These are phyloP conservation scores for Xylaria sp. DNA, from an alignment of 495 filamentous ascomycete species.

Conservation along the genomic window DNA sequence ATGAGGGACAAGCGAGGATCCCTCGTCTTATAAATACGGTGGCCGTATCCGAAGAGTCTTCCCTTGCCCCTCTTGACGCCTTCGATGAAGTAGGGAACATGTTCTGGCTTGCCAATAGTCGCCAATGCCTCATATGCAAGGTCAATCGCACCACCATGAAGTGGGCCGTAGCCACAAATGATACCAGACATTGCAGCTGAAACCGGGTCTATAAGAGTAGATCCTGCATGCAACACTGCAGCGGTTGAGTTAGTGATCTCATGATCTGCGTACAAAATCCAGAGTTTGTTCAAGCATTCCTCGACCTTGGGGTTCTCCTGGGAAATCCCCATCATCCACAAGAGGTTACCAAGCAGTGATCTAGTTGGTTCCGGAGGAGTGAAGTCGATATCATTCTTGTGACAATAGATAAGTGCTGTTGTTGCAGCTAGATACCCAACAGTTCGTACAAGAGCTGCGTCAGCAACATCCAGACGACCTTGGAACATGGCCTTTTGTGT, in stretches of 20 bases:
- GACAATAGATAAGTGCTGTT: conserved; percentile 46
- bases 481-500: conserved; percentile 39
- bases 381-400: conserved; percentile 52
- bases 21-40: conserved; percentile 61
- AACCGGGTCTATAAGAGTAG: conserved; percentile 44
- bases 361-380: conserved; percentile 43
- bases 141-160: conserved; percentile 68
- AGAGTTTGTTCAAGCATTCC: conserved; percentile 47
- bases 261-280: conserved; percentile 59
- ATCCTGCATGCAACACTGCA: conserved; percentile 56
- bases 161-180: conserved; percentile 59
- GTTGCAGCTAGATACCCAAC: conserved; percentile 50
- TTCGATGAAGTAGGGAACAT: conserved; percentile 57
- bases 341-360: conserved; percentile 33
- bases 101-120: conserved; percentile 52
- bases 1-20: conserved; percentile 61
- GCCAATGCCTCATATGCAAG: conserved; percentile 57
- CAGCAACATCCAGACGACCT: conserved; percentile 35
- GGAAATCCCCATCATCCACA: conserved; percentile 41
- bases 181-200: conserved; percentile 53
- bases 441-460: conserved; percentile 51
- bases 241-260: conserved; percentile 62
- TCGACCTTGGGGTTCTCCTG: conserved; percentile 27
- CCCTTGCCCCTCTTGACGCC: conserved; percentile 59
- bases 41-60: conserved; percentile 66